Evolutionary conservation across 495 filamentous ascomycete species (phyloP), one percentile per base, ranked within the genome.

Genomic region (Aspergillus carlsbadensis): DNA sequence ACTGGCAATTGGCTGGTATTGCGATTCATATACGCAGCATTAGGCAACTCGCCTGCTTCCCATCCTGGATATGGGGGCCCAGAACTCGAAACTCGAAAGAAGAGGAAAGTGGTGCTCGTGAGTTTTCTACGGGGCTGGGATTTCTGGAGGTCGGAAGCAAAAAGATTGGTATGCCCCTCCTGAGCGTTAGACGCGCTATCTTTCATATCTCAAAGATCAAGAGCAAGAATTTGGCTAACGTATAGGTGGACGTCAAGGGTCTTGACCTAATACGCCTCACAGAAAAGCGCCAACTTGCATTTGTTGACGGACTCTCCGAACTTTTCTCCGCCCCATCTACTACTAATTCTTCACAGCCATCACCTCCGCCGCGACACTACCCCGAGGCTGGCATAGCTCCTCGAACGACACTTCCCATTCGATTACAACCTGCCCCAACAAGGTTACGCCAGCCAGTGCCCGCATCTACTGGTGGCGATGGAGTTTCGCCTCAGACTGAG

Each of bases 1-100:
- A 84, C 81, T 34, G 80, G 86, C 6, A 90, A 90, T 68, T 93
- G 89, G 89, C 82, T 92, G 14, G 69, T 88, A 13, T 61, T 87
- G 15, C 78, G 87, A 33, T 85, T 82, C 69, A 70, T 92, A 1
- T 77, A 83, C 69, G 78, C 80, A 17, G 73, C 82, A 0, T 74
- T 90, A 35, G 64, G 57, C 41, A 34, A 58, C 5, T 52, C 60
- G 26, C 41, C 67, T 35, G 67, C 54, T 10, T 37, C 64, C 1
- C 59, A 68, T 51, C 36, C 59, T 0, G 46, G 60, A 7, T 49
- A 70, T 34, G 68, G 66, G 10, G 2, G 55, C 22, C 62, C 61
- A 17, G 68, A 60, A 13, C 18, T 44, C 7, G 57, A 68, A 10
- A 61, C 59, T 56, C 65, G 61, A 21, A 65, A 52, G 24, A 73